These are phyloP conservation scores for Trichoderma afroharzianum DNA, from an alignment of 2,329 filamentous ascomycete species.

Conservation along the genomic window DNA sequence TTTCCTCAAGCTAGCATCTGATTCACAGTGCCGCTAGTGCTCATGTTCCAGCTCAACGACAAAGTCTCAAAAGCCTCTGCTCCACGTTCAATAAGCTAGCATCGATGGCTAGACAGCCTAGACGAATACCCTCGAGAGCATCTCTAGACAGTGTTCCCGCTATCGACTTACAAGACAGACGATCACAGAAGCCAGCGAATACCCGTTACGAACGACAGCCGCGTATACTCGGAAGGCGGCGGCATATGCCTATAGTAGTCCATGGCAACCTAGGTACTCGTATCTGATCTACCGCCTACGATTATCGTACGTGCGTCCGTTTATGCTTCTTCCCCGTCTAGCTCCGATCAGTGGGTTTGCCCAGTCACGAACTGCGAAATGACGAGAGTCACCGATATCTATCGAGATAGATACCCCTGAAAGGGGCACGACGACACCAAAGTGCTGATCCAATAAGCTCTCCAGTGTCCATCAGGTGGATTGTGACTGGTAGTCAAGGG, in stretches of 20 bases:
- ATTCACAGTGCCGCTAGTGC: not conserved
- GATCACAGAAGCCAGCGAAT: not conserved
- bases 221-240: not conserved
- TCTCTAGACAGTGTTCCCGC: not conserved
- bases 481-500: not conserved
- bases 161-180: not conserved
- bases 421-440: not conserved
- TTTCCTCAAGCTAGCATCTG: not conserved
- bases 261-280: not conserved
- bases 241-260: not conserved
- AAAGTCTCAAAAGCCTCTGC: not conserved
- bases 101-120: not conserved
- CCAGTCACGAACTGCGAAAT: not conserved
- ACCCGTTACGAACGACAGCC: not conserved
- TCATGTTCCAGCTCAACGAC: not conserved
- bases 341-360: not conserved
- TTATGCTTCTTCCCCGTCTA: not conserved
- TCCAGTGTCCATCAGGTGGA: not conserved
- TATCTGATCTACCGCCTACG: not conserved
- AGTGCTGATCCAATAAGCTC: not conserved
- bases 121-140: not conserved
- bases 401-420: not conserved
- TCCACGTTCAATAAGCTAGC: not conserved
- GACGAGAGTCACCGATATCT: not conserved
- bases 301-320: not conserved